Evolutionary conservation across 116 monocot genomes (phyloP).

Genomic region (Cymodocea nodosa): DNA sequence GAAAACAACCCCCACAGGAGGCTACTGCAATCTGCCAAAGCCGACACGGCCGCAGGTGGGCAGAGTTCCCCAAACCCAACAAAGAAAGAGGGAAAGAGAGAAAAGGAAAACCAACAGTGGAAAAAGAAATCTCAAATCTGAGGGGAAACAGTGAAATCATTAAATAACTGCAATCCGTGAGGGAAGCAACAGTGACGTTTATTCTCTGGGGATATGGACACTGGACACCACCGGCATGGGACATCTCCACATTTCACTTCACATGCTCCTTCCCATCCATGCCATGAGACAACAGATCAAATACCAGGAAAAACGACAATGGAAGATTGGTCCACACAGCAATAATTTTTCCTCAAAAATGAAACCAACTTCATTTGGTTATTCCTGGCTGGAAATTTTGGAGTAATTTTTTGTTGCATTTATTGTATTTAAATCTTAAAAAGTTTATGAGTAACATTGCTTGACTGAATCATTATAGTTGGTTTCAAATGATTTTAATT

Average conservation of each 20-base stretch:
- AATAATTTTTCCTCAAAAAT: too few relatives aligned
- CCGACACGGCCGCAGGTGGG: conserved; percentile 21
- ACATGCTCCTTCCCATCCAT: too few relatives aligned
- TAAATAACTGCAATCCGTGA: neutral
- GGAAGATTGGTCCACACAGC: too few relatives aligned
- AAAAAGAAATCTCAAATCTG: neutral
- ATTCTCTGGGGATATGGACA: neutral
- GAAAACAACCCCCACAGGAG: conserved; percentile 17
- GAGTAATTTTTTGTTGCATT: too few relatives aligned
- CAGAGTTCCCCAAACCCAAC: conserved; percentile 5
- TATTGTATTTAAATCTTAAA: too few relatives aligned
- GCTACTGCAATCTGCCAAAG: conserved; percentile 45
- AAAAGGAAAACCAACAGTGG: neutral
- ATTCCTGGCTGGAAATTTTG: too few relatives aligned
- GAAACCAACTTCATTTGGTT: too few relatives aligned
- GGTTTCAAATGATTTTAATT: too few relatives aligned
- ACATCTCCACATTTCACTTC: neutral
- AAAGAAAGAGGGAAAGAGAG: neutral
- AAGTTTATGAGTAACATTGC: too few relatives aligned
- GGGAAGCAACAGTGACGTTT: neutral
- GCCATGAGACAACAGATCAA: too few relatives aligned
- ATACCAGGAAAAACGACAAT: too few relatives aligned
- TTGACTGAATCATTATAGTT: too few relatives aligned
- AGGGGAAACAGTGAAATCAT: neutral
- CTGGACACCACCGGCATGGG: neutral